These are phyloP conservation scores for Dactylonectria macrodidyma DNA, from an alignment of 2,329 filamentous ascomycete genomes.

Conservation along the genomic window DNA sequence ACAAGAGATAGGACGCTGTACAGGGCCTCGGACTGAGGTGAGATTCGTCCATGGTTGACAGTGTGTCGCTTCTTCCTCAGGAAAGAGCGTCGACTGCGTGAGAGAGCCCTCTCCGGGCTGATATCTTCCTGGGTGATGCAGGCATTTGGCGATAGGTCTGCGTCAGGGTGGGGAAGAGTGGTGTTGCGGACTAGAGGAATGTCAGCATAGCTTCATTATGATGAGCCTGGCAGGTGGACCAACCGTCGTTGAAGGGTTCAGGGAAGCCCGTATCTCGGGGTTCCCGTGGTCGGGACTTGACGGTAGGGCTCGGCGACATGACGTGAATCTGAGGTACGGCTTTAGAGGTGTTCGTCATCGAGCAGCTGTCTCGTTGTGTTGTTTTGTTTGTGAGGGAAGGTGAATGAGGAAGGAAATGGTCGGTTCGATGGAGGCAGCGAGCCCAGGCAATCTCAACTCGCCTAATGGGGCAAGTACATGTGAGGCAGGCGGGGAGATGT, in stretches of 20 bases:
- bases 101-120: slow-evolving; percentile 58
- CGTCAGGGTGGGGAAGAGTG: slow-evolving; percentile 74
- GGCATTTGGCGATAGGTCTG: slow-evolving; percentile 70
- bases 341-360: slow-evolving; percentile 31
- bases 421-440: slow-evolving; percentile 16
- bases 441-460: slow-evolving; percentile 35
- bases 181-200: slow-evolving; percentile 66
- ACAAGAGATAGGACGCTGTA: slow-evolving; percentile 53
- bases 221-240: slow-evolving; percentile 39
- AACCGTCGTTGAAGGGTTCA: slow-evolving; percentile 64
- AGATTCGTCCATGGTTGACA: slow-evolving; percentile 63
- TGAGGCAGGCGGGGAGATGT: slow-evolving; percentile 36
- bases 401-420: slow-evolving; percentile 10
- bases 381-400: background rate
- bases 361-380: slow-evolving; percentile 10
- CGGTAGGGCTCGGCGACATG: slow-evolving; percentile 46
- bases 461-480: slow-evolving; percentile 43
- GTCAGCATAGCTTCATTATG: slow-evolving; percentile 24
- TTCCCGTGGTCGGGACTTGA: slow-evolving; percentile 42
- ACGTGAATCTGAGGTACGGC: slow-evolving; percentile 43
- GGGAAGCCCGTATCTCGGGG: slow-evolving; percentile 66
- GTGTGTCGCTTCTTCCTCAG: slow-evolving; percentile 61
- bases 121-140: slow-evolving; percentile 70
- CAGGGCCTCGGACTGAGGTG: slow-evolving; percentile 52
- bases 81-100: slow-evolving; percentile 63